Evolutionary conservation across 257 asterid species (phyloP).

Genomic region (Phtheirospermum japonicum): DNA sequence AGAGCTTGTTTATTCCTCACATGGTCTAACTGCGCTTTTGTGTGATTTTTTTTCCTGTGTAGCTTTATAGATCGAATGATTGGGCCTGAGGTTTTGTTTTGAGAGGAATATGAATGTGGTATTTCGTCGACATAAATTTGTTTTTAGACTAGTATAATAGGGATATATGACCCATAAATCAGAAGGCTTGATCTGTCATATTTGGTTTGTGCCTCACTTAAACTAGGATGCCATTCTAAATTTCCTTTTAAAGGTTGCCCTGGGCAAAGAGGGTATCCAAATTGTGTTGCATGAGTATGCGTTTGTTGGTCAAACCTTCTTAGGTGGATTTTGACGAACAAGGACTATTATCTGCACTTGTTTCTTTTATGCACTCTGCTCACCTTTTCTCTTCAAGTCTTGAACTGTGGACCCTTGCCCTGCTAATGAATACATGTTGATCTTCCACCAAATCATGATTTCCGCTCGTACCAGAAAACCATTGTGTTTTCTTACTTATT

Average conservation of each 20-base stretch:
- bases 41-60: background rate
- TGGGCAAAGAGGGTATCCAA: too few species aligned
- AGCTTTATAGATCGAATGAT: background rate
- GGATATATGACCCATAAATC: background rate
- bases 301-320: background rate
- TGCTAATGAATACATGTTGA: too few species aligned
- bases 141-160: background rate
- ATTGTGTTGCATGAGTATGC: background rate
- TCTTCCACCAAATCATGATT: too few species aligned
- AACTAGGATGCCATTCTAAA: too few species aligned
- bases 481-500: too few species aligned
- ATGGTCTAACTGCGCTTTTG: conserved; percentile 1
- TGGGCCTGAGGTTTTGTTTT: background rate
- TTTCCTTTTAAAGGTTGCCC: too few species aligned
- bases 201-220: background rate
- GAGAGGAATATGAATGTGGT: background rate
- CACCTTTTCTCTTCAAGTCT: too few species aligned
- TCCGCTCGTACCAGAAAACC: too few species aligned
- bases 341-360: too few species aligned
- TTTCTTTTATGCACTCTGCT: too few species aligned
- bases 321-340: background rate
- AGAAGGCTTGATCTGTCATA: conserved; percentile 8
- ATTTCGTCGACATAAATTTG: background rate
- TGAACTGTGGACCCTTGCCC: too few species aligned
- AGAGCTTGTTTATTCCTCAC: background rate